Evolutionary conservation across 441 rosid species (phyloP), one percentile per base, ranked within the genome.

Genomic region (Francoa sonchifolia): DNA sequence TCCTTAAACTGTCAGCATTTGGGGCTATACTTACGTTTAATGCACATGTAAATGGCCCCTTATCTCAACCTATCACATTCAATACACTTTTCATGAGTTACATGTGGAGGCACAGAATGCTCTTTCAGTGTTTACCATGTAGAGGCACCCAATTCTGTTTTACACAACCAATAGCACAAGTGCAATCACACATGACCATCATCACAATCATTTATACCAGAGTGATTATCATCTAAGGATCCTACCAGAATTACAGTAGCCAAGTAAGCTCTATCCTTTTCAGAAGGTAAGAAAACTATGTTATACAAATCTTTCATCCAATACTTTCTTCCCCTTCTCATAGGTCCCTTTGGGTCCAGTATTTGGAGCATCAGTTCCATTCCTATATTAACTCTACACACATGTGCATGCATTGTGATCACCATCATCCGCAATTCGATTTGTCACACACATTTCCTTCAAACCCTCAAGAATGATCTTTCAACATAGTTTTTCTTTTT

Each of bases 191-290:
- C 63, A 65, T 71, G 14, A 31, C 42, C 60, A 51, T 66, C 55
- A 66, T 71, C 10, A 37, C 52, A 55, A n/a, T n/a, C n/a, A n/a
- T 47, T 41, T 50, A 41, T 30, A 38, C 30, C 17, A 47, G 26
- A 56, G 14, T 26, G 69, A 19, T 38, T 30, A 50, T 46, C 54
- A 38, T 8, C 16, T 12, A 19, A 18, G 5, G 11, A 33, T 50
- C 41, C 44, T 18, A 16, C 46, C 6, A 17, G 14, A 28, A 59
- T 55, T 33, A 52, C 68, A 37, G 42, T 17, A 31, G 39, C 42
- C 36, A 50, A 42, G 39, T 45, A 49, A 54, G 32, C 18, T 44
- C 35, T 37, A 41, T 18, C 59, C 60, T 77, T 69, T 63, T 67
- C 65, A 27, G 21, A 30, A 13, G 54, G 52, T 29, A 51, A 50